These are phyloP conservation scores for Polyplosphaeria fusca DNA, from an alignment of 495 filamentous ascomycete genomes.

Conservation along the genomic window DNA sequence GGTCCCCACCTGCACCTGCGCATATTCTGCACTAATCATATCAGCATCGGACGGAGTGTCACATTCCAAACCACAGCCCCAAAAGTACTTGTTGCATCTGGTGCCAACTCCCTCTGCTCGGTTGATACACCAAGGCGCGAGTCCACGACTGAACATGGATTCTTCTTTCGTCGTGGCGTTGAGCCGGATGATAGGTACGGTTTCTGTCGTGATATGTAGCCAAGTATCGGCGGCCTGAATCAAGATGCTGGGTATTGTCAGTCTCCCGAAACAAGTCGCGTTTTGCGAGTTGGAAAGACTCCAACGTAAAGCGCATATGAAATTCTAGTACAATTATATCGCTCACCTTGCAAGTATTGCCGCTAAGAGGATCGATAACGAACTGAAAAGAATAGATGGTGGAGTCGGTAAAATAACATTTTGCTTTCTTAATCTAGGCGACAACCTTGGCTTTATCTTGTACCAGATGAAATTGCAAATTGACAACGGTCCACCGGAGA, in stretches of 20 bases:
- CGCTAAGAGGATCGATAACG: neutral
- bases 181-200: slow-evolving; percentile 1
- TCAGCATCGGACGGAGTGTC: too few relatives aligned
- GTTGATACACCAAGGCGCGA: slow-evolving; percentile 15
- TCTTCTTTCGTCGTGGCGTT: neutral
- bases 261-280: neutral
- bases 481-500: slow-evolving; percentile 12
- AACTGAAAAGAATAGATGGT: neutral
- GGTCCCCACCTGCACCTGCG: neutral
- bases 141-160: neutral
- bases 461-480: slow-evolving; percentile 1
- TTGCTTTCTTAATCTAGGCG: neutral
- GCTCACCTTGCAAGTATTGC: neutral
- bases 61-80: slow-evolving; percentile 11
- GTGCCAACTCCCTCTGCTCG: neutral
- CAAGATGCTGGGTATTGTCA: neutral
- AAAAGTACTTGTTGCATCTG: slow-evolving; percentile 6
- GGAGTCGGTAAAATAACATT: neutral
- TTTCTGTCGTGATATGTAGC: slow-evolving; percentile 5
- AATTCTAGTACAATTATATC: too few relatives aligned
- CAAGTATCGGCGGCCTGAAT: slow-evolving; percentile 16
- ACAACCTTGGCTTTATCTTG: neutral
- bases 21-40: neutral
- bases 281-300: neutral
- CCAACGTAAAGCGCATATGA: too few relatives aligned